Percentiles rank a stretch among this genome's conserved stretches.
Conservation (phyloP, 78 protist species). For the Speleostelium caveatum region DNA sequence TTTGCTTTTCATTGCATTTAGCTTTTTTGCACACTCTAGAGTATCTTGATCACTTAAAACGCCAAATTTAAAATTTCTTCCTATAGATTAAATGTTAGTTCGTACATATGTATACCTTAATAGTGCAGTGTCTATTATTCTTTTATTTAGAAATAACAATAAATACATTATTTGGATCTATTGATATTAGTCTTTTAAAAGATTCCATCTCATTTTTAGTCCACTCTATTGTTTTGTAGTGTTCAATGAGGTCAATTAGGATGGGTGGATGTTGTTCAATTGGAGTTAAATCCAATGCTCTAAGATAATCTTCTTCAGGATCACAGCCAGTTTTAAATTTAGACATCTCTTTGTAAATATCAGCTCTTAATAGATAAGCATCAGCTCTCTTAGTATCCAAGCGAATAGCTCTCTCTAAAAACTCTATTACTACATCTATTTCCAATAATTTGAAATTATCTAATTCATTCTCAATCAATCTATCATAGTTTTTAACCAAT, state of each 20-base stretch:
- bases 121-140: not conserved
- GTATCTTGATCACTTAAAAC: no score
- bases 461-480: not conserved
- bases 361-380: not conserved
- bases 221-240: not conserved
- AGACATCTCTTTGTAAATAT: not conserved
- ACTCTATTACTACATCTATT: not conserved
- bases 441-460: not conserved
- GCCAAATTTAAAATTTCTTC: no score
- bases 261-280: not conserved
- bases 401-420: not conserved
- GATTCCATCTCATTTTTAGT: not conserved
- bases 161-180: not conserved
- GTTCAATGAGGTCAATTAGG: not conserved
- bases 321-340: no score
- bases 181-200: no score
- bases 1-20: not conserved
- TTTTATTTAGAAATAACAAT: not conserved
- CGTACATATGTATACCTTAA: not conserved
- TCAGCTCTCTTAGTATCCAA: not conserved
- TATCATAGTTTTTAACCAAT: not conserved
- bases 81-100: no score
- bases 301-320: not conserved
- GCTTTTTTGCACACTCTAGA: not conserved
- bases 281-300: not conserved